Evolutionary conservation across 352 stramenopile genomes (phyloP).

Genomic region (Globisporangium radiosum): DNA sequence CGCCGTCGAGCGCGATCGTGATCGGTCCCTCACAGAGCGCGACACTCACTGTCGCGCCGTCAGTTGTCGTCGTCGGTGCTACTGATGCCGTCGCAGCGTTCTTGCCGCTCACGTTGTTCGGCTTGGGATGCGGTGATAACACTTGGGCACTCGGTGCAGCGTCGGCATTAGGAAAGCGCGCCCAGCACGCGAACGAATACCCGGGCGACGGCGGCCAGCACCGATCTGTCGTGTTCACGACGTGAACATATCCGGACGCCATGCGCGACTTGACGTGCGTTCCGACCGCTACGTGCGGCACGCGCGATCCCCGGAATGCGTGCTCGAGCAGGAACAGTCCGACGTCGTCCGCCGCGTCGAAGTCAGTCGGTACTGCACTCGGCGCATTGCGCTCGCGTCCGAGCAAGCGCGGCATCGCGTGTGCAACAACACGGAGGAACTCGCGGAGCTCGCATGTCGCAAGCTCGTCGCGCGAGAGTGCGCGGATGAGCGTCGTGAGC

Average conservation of each 20-base stretch:
- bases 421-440: constrained; percentile 44
- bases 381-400: constrained; percentile 10
- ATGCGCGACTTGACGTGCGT: constrained; percentile 41
- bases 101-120: background rate
- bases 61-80: background rate
- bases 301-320: constrained; percentile 28
- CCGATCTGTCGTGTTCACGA: constrained; percentile 52
- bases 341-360: constrained; percentile 2
- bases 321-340: constrained; percentile 40
- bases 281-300: constrained; percentile 50
- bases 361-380: background rate
- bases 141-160: background rate
- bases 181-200: constrained; percentile 76
- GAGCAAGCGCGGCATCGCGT: constrained; percentile 42
- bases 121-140: no score
- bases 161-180: constrained; percentile 33
- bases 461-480: constrained; percentile 43
- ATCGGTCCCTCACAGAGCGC: constrained; percentile 59
- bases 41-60: constrained; percentile 19
- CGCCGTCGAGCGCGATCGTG: constrained; percentile 26
- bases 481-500: constrained; percentile 33
- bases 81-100: background rate
- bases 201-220: constrained; percentile 63
- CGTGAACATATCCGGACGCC: constrained; percentile 56
- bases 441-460: constrained; percentile 42